Percentiles rank a stretch among this genome's conserved stretches.
These are phyloP conservation scores for Mucor circinelloides DNA, from an alignment of 371 early-diverging fungal species.

Conservation along the genomic window DNA sequence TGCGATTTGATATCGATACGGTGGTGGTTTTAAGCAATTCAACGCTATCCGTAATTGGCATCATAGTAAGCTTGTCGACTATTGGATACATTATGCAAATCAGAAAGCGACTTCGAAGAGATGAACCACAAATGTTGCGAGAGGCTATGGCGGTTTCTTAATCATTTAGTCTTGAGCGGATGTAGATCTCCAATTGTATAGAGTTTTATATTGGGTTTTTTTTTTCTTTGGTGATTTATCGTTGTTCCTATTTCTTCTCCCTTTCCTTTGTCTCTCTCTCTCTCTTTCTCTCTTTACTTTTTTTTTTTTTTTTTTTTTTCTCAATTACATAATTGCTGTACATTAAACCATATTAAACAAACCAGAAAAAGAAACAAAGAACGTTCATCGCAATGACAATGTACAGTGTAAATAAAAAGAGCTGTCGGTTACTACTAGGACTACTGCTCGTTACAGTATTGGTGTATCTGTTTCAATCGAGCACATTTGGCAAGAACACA, in stretches of 20 bases:
- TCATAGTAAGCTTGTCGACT: constrained; percentile 29
- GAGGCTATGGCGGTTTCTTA: constrained; percentile 16
- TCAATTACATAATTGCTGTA: neutral
- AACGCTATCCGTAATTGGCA: constrained; percentile 33
- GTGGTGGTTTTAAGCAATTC: constrained; percentile 39
- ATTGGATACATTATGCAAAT: constrained; percentile 32
- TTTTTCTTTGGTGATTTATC: neutral
- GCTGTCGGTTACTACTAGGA: neutral
- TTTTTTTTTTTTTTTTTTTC: neutral
- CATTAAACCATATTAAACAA: neutral
- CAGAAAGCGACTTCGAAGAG: constrained; percentile 22
- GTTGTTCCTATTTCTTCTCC: neutral
- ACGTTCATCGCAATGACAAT: neutral
- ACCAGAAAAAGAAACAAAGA: neutral
- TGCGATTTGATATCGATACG: constrained; percentile 42
- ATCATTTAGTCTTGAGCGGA: neutral
- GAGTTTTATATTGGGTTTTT: neutral
- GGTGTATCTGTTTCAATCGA: neutral
- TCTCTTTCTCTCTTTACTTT: neutral
- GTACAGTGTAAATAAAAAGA: constrained; percentile 17
- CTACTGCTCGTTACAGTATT: neutral
- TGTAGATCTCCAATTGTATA: neutral
- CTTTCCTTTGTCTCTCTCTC: neutral
- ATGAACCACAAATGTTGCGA: constrained; percentile 31
- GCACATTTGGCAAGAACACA: neutral